Conservation (phyloP, 257 asterid genomes). For the Solanum chiquidenum region DNA sequence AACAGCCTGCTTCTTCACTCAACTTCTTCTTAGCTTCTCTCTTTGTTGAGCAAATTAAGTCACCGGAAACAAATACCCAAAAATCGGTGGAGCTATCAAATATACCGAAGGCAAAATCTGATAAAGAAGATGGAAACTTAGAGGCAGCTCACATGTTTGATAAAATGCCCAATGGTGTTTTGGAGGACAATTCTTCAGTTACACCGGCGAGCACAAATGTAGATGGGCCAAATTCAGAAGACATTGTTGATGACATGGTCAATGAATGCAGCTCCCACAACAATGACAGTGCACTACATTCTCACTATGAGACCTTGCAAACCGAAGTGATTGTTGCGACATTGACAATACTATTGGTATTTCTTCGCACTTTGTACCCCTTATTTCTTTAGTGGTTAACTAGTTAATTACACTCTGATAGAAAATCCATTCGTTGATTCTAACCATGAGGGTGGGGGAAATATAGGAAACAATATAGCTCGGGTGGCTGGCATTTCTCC, state of each 20-base stretch:
- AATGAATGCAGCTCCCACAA: background rate
- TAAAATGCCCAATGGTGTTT: background rate
- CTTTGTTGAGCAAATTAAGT: background rate
- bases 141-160: background rate
- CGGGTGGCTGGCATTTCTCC: background rate
- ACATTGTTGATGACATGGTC: background rate
- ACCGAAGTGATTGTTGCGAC: background rate
- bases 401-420: background rate
- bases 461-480: background rate
- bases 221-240: background rate
- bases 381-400: background rate
- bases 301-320: background rate
- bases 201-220: background rate
- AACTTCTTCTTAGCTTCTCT: background rate
- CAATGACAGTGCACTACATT: background rate
- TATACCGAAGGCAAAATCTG: background rate
- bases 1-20: background rate
- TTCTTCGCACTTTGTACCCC: background rate
- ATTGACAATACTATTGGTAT: background rate
- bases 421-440: background rate
- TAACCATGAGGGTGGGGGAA: background rate
- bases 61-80: background rate
- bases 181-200: background rate
- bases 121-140: background rate
- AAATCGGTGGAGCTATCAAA: background rate